Conservation (phyloP, 768 basidiomycete species). For the Lactifluus subvellereus region DNA sequence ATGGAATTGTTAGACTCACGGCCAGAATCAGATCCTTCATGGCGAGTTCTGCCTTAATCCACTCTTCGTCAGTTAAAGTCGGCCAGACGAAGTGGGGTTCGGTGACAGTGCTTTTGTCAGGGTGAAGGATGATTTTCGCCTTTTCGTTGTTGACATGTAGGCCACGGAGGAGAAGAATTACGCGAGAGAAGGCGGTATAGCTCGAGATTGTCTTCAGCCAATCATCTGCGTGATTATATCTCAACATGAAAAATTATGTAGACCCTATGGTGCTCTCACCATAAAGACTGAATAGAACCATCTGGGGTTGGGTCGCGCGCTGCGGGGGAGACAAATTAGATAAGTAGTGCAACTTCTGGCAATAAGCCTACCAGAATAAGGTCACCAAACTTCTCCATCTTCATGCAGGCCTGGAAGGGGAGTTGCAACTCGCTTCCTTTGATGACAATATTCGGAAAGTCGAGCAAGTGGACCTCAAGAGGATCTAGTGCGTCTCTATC, state of each 20-base stretch:
- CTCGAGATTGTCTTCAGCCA: constrained; percentile 99
- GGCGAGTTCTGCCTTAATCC: constrained; percentile 99
- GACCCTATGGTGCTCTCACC: constrained; percentile 37
- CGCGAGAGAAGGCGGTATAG: constrained; percentile 97
- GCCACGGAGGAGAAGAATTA: constrained; percentile 94
- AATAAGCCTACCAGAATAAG: constrained; percentile 63
- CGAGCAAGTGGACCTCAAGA: constrained; percentile 95
- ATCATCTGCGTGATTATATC: constrained; percentile 57
- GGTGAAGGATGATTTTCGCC: constrained; percentile 96
- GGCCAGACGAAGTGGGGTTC: constrained; percentile 99
- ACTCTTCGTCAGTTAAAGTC: constrained; percentile 85
- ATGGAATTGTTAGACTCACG: constrained; percentile 36
- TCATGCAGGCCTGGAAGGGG: constrained; percentile 99
- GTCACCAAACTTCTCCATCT: constrained; percentile 99
- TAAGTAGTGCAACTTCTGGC: background rate
- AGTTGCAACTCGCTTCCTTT: constrained; percentile 97
- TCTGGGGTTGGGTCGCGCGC: constrained; percentile 97
- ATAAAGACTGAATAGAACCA: constrained; percentile 98
- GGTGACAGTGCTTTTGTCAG: constrained; percentile 94
- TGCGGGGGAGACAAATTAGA: constrained; percentile 29
- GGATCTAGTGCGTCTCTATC: constrained; percentile 48
- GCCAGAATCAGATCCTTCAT: constrained; percentile 96
- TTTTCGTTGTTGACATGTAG: constrained; percentile 99
- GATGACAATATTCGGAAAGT: constrained; percentile 99
- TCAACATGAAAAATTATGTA: constrained; percentile 11